Percentiles rank a stretch among this genome's conserved stretches.
Conservation (phyloP, 257 asterid species). For the Prunella vulgaris region DNA sequence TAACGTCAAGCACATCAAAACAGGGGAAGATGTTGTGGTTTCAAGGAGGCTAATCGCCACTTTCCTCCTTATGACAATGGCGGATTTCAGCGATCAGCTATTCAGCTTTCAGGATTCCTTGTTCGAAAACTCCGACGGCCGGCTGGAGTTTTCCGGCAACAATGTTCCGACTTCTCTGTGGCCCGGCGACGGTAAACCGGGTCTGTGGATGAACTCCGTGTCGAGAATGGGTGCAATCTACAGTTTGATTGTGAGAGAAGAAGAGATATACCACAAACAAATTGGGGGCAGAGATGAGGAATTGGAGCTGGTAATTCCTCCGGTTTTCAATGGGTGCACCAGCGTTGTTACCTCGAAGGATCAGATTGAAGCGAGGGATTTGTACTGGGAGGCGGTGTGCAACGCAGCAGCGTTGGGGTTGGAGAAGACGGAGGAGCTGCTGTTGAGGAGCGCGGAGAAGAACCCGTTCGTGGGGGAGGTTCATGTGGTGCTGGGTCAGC, state of each 20-base stretch:
- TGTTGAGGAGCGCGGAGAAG: slow-evolving; percentile 51
- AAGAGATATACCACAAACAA: slow-evolving; percentile 32
- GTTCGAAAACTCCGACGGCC: slow-evolving; percentile 62
- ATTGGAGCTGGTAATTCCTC: slow-evolving; percentile 68
- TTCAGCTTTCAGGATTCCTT: slow-evolving; percentile 65
- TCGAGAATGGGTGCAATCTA: slow-evolving; percentile 79
- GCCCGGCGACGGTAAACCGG: slow-evolving; percentile 93
- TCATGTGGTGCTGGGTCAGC: slow-evolving; percentile 61
- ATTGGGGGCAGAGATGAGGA: slow-evolving; percentile 35
- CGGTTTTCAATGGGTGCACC: slow-evolving; percentile 51
- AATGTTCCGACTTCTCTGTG: slow-evolving; percentile 38
- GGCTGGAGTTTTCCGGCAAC: slow-evolving; percentile 59
- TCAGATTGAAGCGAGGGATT: slow-evolving; percentile 55
- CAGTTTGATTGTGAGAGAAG: slow-evolving; percentile 54
- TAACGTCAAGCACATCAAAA: slow-evolving; percentile 61
- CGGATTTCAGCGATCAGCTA: slow-evolving; percentile 81
- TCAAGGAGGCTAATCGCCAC: slow-evolving; percentile 64
- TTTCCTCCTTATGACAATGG: slow-evolving; percentile 74
- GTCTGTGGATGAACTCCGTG: slow-evolving; percentile 66
- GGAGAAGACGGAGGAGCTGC: slow-evolving; percentile 51
- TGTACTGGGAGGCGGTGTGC: slow-evolving; percentile 86
- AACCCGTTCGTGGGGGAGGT: slow-evolving; percentile 78
- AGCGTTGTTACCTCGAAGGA: slow-evolving; percentile 40
- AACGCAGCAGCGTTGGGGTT: slow-evolving; percentile 35
- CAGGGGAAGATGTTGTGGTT: slow-evolving; percentile 63